Evolutionary conservation across 306 rosid genomes (phyloP).

Genomic region (Arachis stenosperma): DNA sequence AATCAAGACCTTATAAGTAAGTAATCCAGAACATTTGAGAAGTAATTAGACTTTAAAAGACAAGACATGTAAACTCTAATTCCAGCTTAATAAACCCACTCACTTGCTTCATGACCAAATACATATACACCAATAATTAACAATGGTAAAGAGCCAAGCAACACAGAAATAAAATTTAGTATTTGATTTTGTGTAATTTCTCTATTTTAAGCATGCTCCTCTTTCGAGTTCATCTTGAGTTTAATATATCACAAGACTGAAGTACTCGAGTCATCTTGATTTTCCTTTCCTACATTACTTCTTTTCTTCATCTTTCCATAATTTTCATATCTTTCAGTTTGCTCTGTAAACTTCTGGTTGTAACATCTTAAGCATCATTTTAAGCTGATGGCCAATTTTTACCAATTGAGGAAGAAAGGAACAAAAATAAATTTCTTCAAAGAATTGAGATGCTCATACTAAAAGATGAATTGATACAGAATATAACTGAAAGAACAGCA

Average conservation of each 20-base stretch:
- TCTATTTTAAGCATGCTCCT: not conserved
- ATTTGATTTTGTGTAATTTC: not conserved
- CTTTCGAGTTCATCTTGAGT: not conserved
- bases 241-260: not conserved
- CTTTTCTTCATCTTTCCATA: not conserved
- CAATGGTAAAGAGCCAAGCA: not conserved
- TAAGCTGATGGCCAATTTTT: not conserved
- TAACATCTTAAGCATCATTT: not conserved
- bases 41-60: not conserved
- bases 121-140: not conserved
- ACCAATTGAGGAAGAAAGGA: not conserved
- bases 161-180: not conserved
- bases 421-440: not conserved
- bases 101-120: not conserved
- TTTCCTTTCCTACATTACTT: slow-evolving; percentile 11
- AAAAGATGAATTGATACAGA: slow-evolving; percentile 6
- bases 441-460: slow-evolving; percentile 22
- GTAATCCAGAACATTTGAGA: not conserved
- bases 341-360: not conserved
- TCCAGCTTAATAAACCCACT: not conserved
- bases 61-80: slow-evolving; percentile 3
- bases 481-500: slow-evolving; percentile 26
- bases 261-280: not conserved
- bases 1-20: not conserved
- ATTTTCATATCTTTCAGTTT: not conserved